A percentile compares a stretch with the other conserved stretches of the same genome.
Evolutionary conservation across 192 early-diverging fungal genomes (phyloP).

Genomic region (Umbelopsis isabellina): DNA sequence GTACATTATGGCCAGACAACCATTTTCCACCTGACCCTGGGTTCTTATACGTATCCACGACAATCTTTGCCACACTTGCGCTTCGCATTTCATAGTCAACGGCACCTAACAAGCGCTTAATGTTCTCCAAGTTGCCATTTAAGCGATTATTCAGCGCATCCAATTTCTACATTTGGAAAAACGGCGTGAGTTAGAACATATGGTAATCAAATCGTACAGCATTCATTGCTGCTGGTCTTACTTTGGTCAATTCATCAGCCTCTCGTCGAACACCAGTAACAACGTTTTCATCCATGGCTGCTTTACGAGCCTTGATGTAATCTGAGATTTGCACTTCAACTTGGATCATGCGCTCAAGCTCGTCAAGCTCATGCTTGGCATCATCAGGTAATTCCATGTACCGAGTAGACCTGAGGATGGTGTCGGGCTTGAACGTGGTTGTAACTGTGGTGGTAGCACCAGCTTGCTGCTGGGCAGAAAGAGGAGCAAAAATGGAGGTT

Average conservation of each 20-base stretch:
- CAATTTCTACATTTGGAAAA: conserved; percentile 28
- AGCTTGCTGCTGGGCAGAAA: conserved; percentile 14
- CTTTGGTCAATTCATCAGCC: conserved; percentile 28
- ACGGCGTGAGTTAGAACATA: not conserved
- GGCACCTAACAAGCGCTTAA: conserved; percentile 24
- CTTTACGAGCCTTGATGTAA: conserved; percentile 29
- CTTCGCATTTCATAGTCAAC: conserved; percentile 30
- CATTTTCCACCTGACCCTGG: conserved; percentile 24
- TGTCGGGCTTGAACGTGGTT: conserved; percentile 30
- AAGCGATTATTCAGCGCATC: conserved; percentile 28
- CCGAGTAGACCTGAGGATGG: conserved; percentile 26
- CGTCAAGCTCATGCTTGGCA: conserved; percentile 33
- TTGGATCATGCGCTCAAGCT: conserved; percentile 33
- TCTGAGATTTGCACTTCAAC: conserved; percentile 31
- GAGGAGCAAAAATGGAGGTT: conserved; percentile 12
- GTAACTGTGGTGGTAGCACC: not conserved
- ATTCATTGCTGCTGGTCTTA: not conserved
- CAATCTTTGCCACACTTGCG: conserved; percentile 24
- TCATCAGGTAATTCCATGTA: conserved; percentile 35
- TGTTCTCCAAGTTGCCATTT: conserved; percentile 19
- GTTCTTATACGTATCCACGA: conserved; percentile 32
- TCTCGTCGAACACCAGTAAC: conserved; percentile 18
- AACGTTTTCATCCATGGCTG: conserved; percentile 24
- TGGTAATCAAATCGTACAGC: not conserved
- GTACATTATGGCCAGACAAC: conserved; percentile 33